Evolutionary conservation across 495 filamentous ascomycete species (phyloP).

Genomic region (Xylaria cubensis): DNA sequence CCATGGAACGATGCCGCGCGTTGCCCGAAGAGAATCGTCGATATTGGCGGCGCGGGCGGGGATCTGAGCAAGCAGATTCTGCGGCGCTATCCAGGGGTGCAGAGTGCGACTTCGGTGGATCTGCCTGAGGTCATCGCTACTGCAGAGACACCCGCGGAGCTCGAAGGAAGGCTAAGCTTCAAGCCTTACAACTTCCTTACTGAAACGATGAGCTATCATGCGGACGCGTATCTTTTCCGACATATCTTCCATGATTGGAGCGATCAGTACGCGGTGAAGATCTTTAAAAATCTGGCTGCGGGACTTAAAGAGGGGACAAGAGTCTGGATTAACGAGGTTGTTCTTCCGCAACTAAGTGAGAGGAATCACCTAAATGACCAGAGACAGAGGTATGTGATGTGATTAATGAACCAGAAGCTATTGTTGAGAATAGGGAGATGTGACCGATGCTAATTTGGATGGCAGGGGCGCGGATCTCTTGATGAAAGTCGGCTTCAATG

Average conservation of each 20-base stretch:
- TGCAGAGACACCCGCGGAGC: conserved; percentile 36
- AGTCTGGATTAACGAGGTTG: conserved; percentile 56
- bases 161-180: conserved; percentile 47
- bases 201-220: conserved; percentile 52
- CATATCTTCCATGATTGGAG: conserved; percentile 63
- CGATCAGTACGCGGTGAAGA: conserved; percentile 58
- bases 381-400: conserved; percentile 28
- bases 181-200: conserved; percentile 60
- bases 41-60: conserved; percentile 52
- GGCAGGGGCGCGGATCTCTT: conserved; percentile 29
- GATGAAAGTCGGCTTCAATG: conserved; percentile 39
- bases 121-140: conserved; percentile 32
- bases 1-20: conserved; percentile 44
- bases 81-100: conserved; percentile 36
- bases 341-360: conserved; percentile 44
- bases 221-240: conserved; percentile 60
- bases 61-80: conserved; percentile 35
- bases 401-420: background rate
- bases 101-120: conserved; percentile 29
- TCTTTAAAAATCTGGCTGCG: conserved; percentile 58
- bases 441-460: conserved; percentile 6
- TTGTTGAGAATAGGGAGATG: background rate
- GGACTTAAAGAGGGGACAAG: conserved; percentile 55
- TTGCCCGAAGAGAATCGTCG: conserved; percentile 42
- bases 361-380: conserved; percentile 29